Evolutionary conservation across 495 filamentous ascomycete species (phyloP).

Genomic region (Talaromyces trachyspermus): DNA sequence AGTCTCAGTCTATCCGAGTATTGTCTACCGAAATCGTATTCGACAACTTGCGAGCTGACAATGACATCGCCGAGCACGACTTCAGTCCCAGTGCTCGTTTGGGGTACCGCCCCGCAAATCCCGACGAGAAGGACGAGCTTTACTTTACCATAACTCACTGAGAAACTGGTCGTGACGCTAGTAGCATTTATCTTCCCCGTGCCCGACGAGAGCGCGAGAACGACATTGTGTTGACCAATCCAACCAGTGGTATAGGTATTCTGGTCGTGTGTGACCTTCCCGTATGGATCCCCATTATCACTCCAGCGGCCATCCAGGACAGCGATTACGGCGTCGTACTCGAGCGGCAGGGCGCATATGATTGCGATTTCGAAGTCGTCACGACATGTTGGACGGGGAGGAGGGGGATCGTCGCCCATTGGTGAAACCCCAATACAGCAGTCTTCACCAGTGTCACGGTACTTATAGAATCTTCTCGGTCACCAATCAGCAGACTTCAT

Average conservation of each 20-base stretch:
- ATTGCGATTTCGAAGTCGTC: constrained; percentile 24
- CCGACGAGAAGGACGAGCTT: constrained; percentile 18
- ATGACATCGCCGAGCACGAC: constrained; percentile 30
- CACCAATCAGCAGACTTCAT: no score
- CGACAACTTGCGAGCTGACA: constrained; percentile 20
- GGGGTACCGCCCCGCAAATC: constrained; percentile 26
- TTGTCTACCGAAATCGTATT: constrained; percentile 22
- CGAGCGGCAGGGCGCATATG: constrained; percentile 27
- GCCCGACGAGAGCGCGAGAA: constrained; percentile 17
- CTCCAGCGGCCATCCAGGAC: constrained; percentile 19
- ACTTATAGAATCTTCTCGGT: no score
- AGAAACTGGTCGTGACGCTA: constrained; percentile 14
- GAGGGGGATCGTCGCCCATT: no score
- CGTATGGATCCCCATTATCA: constrained; percentile 13
- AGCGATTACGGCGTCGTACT: constrained; percentile 21
- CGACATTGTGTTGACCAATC: constrained; percentile 24
- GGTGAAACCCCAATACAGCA: no score
- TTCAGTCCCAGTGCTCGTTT: constrained; percentile 5
- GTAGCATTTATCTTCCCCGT: constrained; percentile 24
- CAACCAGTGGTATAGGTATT: constrained; percentile 19
- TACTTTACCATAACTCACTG: constrained; percentile 17
- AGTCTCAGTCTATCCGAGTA: constrained; percentile 11
- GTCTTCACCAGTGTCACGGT: no score
- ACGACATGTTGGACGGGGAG: constrained; percentile 7
- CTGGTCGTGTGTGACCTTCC: constrained; percentile 13